phyloP scores from a whole-genome alignment of 139 green algal genomes.

The Astrephomene gubernaculifera region DNA sequence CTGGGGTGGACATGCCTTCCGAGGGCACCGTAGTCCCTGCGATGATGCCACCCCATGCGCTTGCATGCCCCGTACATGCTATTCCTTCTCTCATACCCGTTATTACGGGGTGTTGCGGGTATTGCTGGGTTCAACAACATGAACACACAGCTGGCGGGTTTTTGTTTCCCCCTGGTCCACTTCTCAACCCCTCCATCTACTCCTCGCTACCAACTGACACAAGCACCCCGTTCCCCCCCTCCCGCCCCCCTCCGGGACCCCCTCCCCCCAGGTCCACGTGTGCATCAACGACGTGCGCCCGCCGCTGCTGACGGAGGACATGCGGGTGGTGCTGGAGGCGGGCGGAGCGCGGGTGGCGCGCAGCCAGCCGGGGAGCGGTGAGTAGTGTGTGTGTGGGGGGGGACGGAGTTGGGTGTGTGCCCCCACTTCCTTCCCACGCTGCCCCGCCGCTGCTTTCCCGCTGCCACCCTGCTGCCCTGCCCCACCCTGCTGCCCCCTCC shows the following conservation, averaged over 20 bases:
- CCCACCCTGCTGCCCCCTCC: neutral
- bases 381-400: neutral
- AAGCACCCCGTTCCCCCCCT: neutral
- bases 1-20: too few relatives aligned
- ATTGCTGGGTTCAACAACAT: too few relatives aligned
- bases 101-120: too few relatives aligned
- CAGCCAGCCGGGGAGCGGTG: constrained; percentile 38
- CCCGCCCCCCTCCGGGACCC: neutral
- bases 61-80: too few relatives aligned
- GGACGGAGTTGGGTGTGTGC: neutral
- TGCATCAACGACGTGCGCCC: constrained; percentile 20
- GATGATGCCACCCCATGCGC: too few relatives aligned
- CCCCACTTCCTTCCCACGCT: too few relatives aligned
- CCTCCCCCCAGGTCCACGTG: constrained; percentile 45
- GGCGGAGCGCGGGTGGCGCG: constrained; percentile 1
- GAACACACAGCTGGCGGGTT: too few relatives aligned
- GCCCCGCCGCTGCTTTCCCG: neutral
- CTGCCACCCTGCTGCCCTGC: neutral
- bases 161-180: too few relatives aligned
- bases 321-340: constrained; percentile 52
- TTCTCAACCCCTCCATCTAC: too few relatives aligned
- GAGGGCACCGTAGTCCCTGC: too few relatives aligned
- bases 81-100: too few relatives aligned
- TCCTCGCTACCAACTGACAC: too few relatives aligned
- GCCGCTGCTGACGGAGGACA: constrained; percentile 48